Base-by-base conservation (phyloP, 148 eudicot species). In the Vaccinium darrowii region DNA sequence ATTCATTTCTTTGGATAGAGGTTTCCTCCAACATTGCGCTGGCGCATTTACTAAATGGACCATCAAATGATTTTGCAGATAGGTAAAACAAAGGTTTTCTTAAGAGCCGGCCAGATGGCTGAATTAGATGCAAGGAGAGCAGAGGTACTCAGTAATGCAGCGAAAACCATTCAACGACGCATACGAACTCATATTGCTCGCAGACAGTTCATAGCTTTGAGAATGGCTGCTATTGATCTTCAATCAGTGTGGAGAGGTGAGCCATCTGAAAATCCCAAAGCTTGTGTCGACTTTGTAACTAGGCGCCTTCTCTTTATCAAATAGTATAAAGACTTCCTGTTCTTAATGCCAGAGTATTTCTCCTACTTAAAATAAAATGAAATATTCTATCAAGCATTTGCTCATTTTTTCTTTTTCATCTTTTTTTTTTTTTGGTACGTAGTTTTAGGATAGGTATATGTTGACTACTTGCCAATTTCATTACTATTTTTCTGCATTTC, bases 71-170 rank as follows among this genome's bases (percentile, higher is more conserved):
- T 43, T 71, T 56, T 90, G 86, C 98, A 95, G 99, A 85, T 95
- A 84, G 98, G 98, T 69, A 92, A 92, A 90, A 97, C 98, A 82
- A 97, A 97, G 90, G 93, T 97, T 69, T 97, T 97, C 88, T 90
- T 97, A 72, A 90, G 99, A 91, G 99, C 98, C 82, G 99, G 99
- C 86, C 98, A 97, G 91, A 97, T 97, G 99, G 99, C 99, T 49
- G 99, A 97, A 88, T 89, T 97, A 80, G 98, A 97, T 92, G 98
- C 96, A 81, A 88, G 94, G 71, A 91, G 99, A 89, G 85, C 98
- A 39, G 98, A 94, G 88, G 97, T 97, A 67, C 98, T 97, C 62
- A 88, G 88, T 78, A 79, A 76, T 88, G 99, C 99, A 76, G 99
- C 99, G 62, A 95, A 91, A 89, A 83, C 85, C 49, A 94, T 97